A percentile compares a stretch with the other conserved stretches of the same genome.
phyloP scores from a whole-genome alignment of 2,329 filamentous ascomycete species.

The Colletotrichum paranaense region DNA sequence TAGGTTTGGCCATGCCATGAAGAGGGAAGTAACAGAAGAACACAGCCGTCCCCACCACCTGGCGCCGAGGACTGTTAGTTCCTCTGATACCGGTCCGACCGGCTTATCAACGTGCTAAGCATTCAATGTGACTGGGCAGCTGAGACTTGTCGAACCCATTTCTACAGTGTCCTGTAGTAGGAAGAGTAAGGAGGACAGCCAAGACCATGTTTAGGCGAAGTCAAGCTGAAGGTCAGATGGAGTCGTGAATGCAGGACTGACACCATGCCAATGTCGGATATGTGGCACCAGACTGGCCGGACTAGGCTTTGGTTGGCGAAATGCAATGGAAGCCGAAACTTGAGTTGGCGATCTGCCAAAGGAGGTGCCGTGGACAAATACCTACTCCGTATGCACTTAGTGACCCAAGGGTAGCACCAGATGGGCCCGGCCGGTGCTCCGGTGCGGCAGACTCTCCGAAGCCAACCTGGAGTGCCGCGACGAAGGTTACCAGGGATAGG shows the following conservation, averaged over 20 bases:
- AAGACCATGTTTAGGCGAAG: neutral
- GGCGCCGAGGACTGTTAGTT: neutral
- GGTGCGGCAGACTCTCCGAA: slow-evolving; percentile 23
- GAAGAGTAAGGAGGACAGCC: neutral
- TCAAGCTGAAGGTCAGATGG: neutral
- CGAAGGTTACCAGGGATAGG: neutral
- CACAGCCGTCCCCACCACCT: slow-evolving; percentile 11
- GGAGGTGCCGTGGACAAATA: neutral
- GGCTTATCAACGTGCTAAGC: slow-evolving; percentile 19
- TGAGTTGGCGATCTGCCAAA: neutral
- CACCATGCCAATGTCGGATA: neutral
- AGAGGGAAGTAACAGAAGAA: neutral
- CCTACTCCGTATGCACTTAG: slow-evolving; percentile 16
- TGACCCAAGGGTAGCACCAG: slow-evolving; percentile 29
- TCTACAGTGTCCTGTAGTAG: neutral
- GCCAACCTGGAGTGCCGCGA: neutral
- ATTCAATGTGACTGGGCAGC: slow-evolving; percentile 9
- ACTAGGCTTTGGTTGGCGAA: slow-evolving; percentile 7
- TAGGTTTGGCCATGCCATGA: slow-evolving; percentile 1
- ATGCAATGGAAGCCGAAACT: neutral
- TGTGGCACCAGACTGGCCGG: slow-evolving; percentile 16
- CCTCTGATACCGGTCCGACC: slow-evolving; percentile 22
- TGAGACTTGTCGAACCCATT: slow-evolving; percentile 12
- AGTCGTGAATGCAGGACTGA: neutral
- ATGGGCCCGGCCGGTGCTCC: slow-evolving; percentile 25